phyloP scores from a whole-genome alignment of 106 monocot species.

The Acanthochlamys bracteata region DNA sequence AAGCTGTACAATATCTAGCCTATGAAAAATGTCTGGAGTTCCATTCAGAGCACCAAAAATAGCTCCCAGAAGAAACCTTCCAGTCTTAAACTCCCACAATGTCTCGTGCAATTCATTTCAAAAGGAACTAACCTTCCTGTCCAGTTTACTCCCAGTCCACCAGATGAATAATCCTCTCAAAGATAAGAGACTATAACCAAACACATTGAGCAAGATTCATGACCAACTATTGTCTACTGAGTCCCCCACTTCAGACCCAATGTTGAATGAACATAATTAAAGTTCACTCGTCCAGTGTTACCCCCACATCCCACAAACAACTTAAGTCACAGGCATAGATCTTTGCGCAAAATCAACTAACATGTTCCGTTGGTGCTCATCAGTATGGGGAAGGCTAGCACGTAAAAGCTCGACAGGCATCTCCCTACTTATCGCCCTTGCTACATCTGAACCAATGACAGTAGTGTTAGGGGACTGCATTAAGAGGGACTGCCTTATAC shows the following conservation, averaged over 20 bases:
- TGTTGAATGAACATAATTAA: slow-evolving; percentile 47
- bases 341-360: slow-evolving; percentile 71
- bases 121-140: too few relatives aligned
- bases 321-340: slow-evolving; percentile 49
- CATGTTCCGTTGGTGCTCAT: slow-evolving; percentile 49
- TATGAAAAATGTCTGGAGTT: slow-evolving; percentile 11
- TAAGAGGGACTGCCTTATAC: slow-evolving; percentile 63
- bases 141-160: not conserved
- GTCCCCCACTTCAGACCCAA: too few relatives aligned
- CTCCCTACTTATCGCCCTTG: slow-evolving; percentile 57
- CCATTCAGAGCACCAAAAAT: slow-evolving; percentile 28
- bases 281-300: slow-evolving; percentile 24
- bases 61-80: slow-evolving; percentile 26
- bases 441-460: slow-evolving; percentile 30
- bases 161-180: not conserved
- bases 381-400: slow-evolving; percentile 72
- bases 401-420: slow-evolving; percentile 81
- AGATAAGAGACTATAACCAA: not conserved
- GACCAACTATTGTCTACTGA: not conserved
- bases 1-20: slow-evolving; percentile 12
- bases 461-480: slow-evolving; percentile 21
- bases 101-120: slow-evolving; percentile 3
- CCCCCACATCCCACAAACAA: slow-evolving; percentile 23
- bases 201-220: not conserved
- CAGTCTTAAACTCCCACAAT: slow-evolving; percentile 15